Evolutionary conservation across 2,329 filamentous ascomycete genomes (phyloP), one percentile per base, ranked within the genome.

Genomic region (Fonsecaea erecta): DNA sequence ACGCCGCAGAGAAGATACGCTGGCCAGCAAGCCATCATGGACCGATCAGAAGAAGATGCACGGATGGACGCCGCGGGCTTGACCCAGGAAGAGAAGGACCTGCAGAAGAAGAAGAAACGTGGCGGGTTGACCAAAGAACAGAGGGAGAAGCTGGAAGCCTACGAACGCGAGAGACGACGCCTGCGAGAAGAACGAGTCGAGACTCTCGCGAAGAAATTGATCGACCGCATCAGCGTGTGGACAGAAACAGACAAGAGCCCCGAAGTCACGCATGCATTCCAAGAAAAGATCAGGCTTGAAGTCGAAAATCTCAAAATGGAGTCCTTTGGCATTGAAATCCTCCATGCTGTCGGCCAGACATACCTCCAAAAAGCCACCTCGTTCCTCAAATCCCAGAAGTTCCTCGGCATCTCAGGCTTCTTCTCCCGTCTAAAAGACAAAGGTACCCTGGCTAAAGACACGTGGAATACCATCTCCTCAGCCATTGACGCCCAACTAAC

Each of bases 261-360:
- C 14, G 93, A 96, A 72, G 92, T 97, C 65, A 98, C 94, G 35
- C 82, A 81, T 64, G 91, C 95, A 0, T 99, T 98, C 82, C 89
- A 93, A 77, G 92, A 94, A 76, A 97, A 99, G 86, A 97, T 91
- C 71, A 87, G 89, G 46, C 87, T 98, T 46, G 95, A 99, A 80
- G 92, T 96, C 28, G 95, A 99, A 82, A 96, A 98, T 75, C 83
- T 99, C 73, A 99, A 98, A 84, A 99, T 99, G 92, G 95, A 99
- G 80, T 96, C 91, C 0, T 99, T 99, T 73, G 95, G 95, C 58
- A 84, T 99, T 48, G 95, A 99, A 72, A 98, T 98, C 72, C 83
- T 97, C 55, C 94, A 98, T 77, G 93, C 95, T 52, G 96, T 99
- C 73, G 95, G 95, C 16, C 85, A 90, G 71, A 96, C 92, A 3